Conservation (phyloP, 495 filamentous ascomycete genomes). For the Chaetomium tenue region DNA sequence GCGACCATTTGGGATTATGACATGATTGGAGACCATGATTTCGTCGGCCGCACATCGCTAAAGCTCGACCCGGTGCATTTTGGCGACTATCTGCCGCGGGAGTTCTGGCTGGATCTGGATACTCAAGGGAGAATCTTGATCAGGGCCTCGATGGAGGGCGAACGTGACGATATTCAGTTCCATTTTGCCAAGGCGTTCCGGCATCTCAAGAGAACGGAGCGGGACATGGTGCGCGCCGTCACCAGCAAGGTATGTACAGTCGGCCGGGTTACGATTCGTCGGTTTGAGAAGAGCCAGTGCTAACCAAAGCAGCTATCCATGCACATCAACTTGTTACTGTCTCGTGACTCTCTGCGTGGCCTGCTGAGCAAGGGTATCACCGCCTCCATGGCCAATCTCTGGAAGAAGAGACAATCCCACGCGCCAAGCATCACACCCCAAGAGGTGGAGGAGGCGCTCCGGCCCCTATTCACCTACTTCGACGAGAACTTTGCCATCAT, state of each 20-base stretch:
- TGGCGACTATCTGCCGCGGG: slow-evolving; percentile 87
- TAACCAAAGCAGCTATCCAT: slow-evolving; percentile 68
- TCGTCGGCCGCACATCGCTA: slow-evolving; percentile 87
- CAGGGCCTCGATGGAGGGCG: slow-evolving; percentile 96
- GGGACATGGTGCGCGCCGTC: slow-evolving; percentile 97
- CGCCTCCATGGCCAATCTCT: slow-evolving; percentile 76
- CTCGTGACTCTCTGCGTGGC: slow-evolving; percentile 70
- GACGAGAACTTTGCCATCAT: slow-evolving; percentile 99
- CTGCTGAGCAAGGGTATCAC: slow-evolving; percentile 73
- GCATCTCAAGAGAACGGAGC: slow-evolving; percentile 87
- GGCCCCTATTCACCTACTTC: slow-evolving; percentile 93
- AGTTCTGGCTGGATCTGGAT: slow-evolving; percentile 97
- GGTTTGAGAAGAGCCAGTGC: slow-evolving; percentile 3
- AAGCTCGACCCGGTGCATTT: slow-evolving; percentile 96
- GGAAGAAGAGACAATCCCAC: slow-evolving; percentile 57
- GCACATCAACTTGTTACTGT: slow-evolving; percentile 89
- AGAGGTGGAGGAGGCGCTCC: slow-evolving; percentile 78
- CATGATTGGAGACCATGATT: slow-evolving; percentile 94
- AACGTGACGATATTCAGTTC: slow-evolving; percentile 97
- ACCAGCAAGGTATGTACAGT: slow-evolving; percentile 79
- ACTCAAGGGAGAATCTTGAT: slow-evolving; percentile 89
- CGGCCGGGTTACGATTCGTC: not conserved
- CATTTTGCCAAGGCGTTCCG: slow-evolving; percentile 98
- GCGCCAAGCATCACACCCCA: slow-evolving; percentile 59
- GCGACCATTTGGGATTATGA: slow-evolving; percentile 99